Conservation (phyloP, 1,284 basidiomycete species). For the Porphyrellus sp. region DNA sequence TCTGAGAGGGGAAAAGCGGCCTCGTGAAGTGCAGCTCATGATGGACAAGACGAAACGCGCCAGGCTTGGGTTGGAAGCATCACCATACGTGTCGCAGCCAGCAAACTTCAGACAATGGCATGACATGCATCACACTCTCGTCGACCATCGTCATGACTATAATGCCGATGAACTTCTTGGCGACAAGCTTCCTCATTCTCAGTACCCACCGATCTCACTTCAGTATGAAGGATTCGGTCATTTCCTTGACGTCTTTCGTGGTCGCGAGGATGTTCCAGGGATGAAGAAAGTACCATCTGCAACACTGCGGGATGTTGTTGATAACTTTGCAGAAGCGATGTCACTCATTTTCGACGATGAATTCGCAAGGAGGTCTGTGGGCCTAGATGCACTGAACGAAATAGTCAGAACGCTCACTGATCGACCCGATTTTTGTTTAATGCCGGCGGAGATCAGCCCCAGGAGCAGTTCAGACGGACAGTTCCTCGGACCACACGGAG, state of each 20-base stretch:
- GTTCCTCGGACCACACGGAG: neutral
- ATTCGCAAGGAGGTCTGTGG: fast-evolving
- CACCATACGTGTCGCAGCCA: too few species aligned
- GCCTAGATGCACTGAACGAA: neutral
- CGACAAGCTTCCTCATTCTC: neutral
- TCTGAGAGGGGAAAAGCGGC: too few species aligned
- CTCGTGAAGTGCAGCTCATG: too few species aligned
- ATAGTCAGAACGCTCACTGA: neutral
- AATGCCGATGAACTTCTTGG: too few species aligned
- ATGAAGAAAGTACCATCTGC: neutral
- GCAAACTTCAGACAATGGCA: too few species aligned
- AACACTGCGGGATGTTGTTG: neutral
- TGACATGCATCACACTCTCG: too few species aligned
- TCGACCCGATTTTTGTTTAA: neutral
- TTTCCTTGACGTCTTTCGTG: neutral
- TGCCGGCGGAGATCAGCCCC: neutral
- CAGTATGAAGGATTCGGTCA: neutral
- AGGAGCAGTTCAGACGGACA: neutral
- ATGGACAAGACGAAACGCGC: too few species aligned
- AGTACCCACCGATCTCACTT: neutral
- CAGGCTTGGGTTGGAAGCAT: too few species aligned
- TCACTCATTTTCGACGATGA: neutral
- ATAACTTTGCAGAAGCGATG: neutral
- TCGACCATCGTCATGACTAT: too few species aligned
- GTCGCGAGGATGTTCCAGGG: neutral